Percentiles rank a stretch among this genome's conserved stretches.
Evolutionary conservation across 352 stramenopile genomes (phyloP).

Genomic region (Phytophthora fragariaefolia): DNA sequence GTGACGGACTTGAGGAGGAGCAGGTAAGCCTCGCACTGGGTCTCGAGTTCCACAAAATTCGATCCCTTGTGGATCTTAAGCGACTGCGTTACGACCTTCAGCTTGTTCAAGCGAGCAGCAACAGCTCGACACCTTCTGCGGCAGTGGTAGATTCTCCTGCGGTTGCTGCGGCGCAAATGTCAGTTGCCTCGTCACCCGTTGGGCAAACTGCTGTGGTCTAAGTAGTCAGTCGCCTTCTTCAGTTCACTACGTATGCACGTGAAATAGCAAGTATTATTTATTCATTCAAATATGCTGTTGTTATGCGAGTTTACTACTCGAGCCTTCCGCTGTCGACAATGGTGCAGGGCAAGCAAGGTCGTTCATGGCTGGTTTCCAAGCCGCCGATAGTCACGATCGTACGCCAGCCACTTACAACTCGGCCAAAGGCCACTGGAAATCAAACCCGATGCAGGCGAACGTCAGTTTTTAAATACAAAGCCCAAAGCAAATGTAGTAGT

Average conservation of each 20-base stretch:
- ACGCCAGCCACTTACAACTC: slow-evolving; percentile 68
- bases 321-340: slow-evolving; percentile 76
- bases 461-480: background rate
- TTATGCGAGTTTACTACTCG: slow-evolving; percentile 22
- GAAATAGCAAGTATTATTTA: slow-evolving; percentile 43
- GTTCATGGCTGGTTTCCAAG: slow-evolving; percentile 60
- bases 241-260: slow-evolving; percentile 2
- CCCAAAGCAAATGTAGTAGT: background rate
- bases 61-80: slow-evolving; percentile 67
- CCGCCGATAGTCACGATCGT: slow-evolving; percentile 59
- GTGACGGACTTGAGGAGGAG: slow-evolving; percentile 82
- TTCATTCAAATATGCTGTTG: slow-evolving; percentile 9
- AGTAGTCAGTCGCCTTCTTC: slow-evolving; percentile 4
- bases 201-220: slow-evolving; percentile 37
- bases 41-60: slow-evolving; percentile 80
- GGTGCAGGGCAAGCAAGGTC: slow-evolving; percentile 64
- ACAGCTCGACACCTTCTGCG: slow-evolving; percentile 6
- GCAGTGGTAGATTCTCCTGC: slow-evolving; percentile 9
- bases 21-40: slow-evolving; percentile 70
- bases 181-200: slow-evolving; percentile 31
- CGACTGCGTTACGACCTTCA: slow-evolving; percentile 66
- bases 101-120: slow-evolving; percentile 42
- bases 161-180: slow-evolving; percentile 18
- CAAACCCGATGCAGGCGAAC: slow-evolving; percentile 1
- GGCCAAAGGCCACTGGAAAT: slow-evolving; percentile 70